Percentiles rank a stretch among this genome's conserved stretches.
phyloP scores from a whole-genome alignment of 805 yeast genomes.

The Wickerhamiella azyma region DNA sequence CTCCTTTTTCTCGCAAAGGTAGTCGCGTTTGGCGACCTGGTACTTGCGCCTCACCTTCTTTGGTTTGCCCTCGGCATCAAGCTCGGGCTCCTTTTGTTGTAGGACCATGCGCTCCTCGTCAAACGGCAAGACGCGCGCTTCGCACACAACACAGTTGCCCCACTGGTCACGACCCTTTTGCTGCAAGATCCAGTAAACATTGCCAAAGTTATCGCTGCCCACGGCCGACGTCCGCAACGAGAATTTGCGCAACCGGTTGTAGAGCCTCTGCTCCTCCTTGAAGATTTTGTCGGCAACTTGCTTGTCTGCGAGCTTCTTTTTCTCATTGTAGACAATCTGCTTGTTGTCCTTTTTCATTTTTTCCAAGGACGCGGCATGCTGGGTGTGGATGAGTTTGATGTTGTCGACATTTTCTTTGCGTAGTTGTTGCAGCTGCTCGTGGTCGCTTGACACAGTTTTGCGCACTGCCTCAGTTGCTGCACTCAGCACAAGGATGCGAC shows the following conservation, averaged over 20 bases:
- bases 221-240: constrained; percentile 24
- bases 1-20: constrained; percentile 9
- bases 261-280: constrained; percentile 21
- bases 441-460: constrained; percentile 23
- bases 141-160: constrained; percentile 27
- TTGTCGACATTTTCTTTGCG: constrained; percentile 20
- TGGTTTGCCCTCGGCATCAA: constrained; percentile 5
- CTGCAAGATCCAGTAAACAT: constrained; percentile 27
- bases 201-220: constrained; percentile 24
- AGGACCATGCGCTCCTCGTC: constrained; percentile 10
- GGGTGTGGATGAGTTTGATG: constrained; percentile 18
- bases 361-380: constrained; percentile 17
- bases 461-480: constrained; percentile 27
- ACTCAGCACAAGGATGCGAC: constrained; percentile 21
- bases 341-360: constrained; percentile 10
- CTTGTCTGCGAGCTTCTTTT: constrained; percentile 19
- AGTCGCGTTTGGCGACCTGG: neutral
- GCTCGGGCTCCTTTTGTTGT: neutral
- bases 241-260: constrained; percentile 20
- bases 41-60: neutral
- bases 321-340: constrained; percentile 9
- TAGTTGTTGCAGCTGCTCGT: constrained; percentile 21
- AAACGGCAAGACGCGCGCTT: constrained; percentile 14
- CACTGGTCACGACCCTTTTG: constrained; percentile 23
- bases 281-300: constrained; percentile 18